These are phyloP conservation scores for Vitis hybrid DNA, from an alignment of 177 flowering plant genomes.

Conservation along the genomic window DNA sequence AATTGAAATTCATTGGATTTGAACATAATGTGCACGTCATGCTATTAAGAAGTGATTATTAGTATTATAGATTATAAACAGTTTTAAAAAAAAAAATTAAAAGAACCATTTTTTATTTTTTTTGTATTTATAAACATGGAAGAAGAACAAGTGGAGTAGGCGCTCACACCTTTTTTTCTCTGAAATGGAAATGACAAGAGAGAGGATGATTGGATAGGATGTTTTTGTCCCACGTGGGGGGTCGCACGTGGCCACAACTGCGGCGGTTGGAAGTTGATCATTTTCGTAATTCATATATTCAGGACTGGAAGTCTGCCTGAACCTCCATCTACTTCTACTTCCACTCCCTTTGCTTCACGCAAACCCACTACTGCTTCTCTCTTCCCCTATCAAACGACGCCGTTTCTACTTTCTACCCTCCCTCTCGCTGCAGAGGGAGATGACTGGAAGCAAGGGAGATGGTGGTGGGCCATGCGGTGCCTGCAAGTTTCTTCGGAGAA, in stretches of 20 bases:
- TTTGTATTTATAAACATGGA: too few species aligned
- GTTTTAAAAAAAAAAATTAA: too few species aligned
- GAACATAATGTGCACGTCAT: too few species aligned
- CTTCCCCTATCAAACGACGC: background rate
- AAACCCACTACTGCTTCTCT: slow-evolving; percentile 9
- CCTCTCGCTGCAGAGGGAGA: slow-evolving; percentile 10
- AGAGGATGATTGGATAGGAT: slow-evolving; percentile 12
- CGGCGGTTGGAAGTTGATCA: slow-evolving; percentile 26
- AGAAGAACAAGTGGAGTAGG: too few species aligned
- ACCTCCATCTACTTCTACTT: too few species aligned
- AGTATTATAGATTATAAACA: too few species aligned
- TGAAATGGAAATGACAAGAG: slow-evolving; percentile 17
- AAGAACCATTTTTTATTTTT: too few species aligned
- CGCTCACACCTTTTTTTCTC: background rate
- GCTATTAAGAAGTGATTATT: too few species aligned
- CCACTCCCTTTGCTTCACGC: slow-evolving; percentile 58
- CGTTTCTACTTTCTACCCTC: background rate
- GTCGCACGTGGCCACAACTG: slow-evolving; percentile 31
- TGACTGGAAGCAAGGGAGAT: slow-evolving; percentile 11
- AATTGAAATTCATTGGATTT: too few species aligned
- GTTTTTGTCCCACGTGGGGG: slow-evolving; percentile 32
- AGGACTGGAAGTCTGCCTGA: too few species aligned
- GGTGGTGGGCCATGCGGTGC: slow-evolving; percentile 72
- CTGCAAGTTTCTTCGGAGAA: slow-evolving; percentile 67
- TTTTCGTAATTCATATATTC: background rate